Evolutionary conservation across 2,329 filamentous ascomycete species (phyloP), one percentile per base, ranked within the genome.

Genomic region (Alternaria solani): DNA sequence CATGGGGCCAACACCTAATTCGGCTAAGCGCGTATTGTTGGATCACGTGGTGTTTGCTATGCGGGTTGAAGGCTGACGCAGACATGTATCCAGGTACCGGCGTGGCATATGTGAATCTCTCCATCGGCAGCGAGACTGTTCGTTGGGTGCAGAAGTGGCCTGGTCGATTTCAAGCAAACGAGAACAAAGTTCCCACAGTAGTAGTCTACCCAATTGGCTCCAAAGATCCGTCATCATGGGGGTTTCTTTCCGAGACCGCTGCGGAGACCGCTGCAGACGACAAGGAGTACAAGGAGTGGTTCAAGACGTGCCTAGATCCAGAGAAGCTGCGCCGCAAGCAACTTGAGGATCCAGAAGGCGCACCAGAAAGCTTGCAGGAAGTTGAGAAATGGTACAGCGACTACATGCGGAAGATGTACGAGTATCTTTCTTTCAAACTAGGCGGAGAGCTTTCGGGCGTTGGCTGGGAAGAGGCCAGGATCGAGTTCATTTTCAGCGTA

Each of bases 401-500:
- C 62, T 87, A 83, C 62, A 70, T 87, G 8, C 66, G 69, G 2
- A 78, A 83, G 58, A 75, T 87, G 34, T 86, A 87, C 62, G 63
- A 70, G 5, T 82, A 86, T 62, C 73, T 86, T 44, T 82, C 82
- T 55, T 69, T 71, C 59, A 76, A 74, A 25, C 59, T 79, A 1
- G 69, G 69, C 9, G 57, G 66, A 0, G 79, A 82, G 38, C 80
- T 76, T 14, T 63, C 62, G 1, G 68, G 80, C 78, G 67, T 75
- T 71, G 28, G 69, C 42, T 54, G 80, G 81, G 11, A 68, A 66
- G n/a, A 71, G 69, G 78, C 84, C 55, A 75, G 74, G 0, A 81
- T 87, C 2, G 80, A 83, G 39, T 88, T 87, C 64, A 73, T 87
- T 8, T 87, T 87, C 72, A 85, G 83, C 46, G 84, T 86, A 1